Base-by-base conservation (phyloP, 1,284 basidiomycete genomes). In the Cystobasidium sp. region DNA sequence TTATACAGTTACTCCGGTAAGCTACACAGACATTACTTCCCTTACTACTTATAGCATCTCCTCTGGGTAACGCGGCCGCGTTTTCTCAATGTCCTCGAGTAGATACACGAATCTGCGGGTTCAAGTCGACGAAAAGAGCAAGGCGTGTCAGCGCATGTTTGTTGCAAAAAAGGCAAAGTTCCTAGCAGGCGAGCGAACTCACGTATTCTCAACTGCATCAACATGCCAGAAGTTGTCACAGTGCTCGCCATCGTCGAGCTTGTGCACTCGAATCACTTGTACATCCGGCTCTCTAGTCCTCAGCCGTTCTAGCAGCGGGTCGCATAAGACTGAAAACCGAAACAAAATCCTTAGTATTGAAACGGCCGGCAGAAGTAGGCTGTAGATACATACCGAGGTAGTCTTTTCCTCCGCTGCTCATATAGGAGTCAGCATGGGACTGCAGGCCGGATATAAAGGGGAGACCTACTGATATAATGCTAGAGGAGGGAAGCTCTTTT, bases 181-280 rank as follows among this genome's bases (percentile, higher is more conserved):
- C 24, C 52, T 6, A 12, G 59, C 14, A 4, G 16, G n/a, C 24
- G 53, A 24, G 81, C 81, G 77, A 68, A 80, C 77, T 77, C 84
- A 86, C 72, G 85, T 86, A 84, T 87, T 86, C 78, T 88, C 87
- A 16, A 88, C 87, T 6, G 87, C 87, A 78, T 88, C 86, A 1
- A 86, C 86, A 1, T 86, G 78, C 79, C 80, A 81, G 68, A 80
- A 84, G 58, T 82, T 81, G 71, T 84, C 82, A 74, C 82, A 84
- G 73, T 83, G 83, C 79, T 83, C 80, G 37, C 80, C 80, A 31
- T 77, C 74, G 47, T 77, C 75, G 22, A 65, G 58, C 58, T 69
- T 44, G 53, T 72, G 65, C 18, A 84, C 84, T 47, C 88, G 82
- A 61, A 88, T 82, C 7, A 88, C 80, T 44, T 83, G 81, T 8